Percentiles rank a stretch among this genome's conserved stretches.
phyloP scores from a whole-genome alignment of 805 yeast species.

The Zygosaccharomyces bailii region DNA sequence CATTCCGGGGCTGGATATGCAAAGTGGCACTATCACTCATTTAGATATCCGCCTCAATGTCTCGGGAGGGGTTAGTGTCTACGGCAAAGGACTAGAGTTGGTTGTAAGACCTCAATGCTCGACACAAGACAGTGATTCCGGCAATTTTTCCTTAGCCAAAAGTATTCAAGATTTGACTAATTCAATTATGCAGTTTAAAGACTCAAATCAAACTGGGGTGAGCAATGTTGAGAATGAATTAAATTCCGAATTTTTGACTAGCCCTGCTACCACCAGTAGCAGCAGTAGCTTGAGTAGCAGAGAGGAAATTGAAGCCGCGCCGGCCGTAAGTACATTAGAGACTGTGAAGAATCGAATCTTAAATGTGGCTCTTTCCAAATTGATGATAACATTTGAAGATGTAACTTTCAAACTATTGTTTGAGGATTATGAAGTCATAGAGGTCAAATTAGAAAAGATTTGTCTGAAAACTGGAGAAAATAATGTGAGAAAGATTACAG shows the following conservation, averaged over 20 bases:
- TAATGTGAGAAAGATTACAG: slow-evolving; percentile 43
- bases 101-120: slow-evolving; percentile 19
- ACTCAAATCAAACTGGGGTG: slow-evolving; percentile 17
- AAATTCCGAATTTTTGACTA: slow-evolving; percentile 19
- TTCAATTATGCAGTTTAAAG: slow-evolving; percentile 40
- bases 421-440: slow-evolving; percentile 40
- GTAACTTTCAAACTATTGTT: slow-evolving; percentile 48
- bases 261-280: slow-evolving; percentile 12
- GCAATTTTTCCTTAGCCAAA: slow-evolving; percentile 56
- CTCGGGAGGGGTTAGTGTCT: slow-evolving; percentile 65
- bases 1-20: slow-evolving; percentile 58
- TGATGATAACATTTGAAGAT: slow-evolving; percentile 49
- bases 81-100: slow-evolving; percentile 54
- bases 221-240: slow-evolving; percentile 13
- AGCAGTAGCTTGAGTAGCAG: slow-evolving; percentile 14
- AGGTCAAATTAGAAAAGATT: slow-evolving; percentile 32
- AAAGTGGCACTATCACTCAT: slow-evolving; percentile 57
- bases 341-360: slow-evolving; percentile 61
- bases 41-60: slow-evolving; percentile 60
- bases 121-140: slow-evolving; percentile 20
- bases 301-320: slow-evolving; percentile 16
- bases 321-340: slow-evolving; percentile 39
- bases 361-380: slow-evolving; percentile 61
- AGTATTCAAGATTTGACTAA: slow-evolving; percentile 74
- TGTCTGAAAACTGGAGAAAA: slow-evolving; percentile 40